A percentile compares a stretch with the other conserved stretches of the same genome.
Evolutionary conservation across 768 basidiomycete species (phyloP).

Genomic region (Collybia mongolica): DNA sequence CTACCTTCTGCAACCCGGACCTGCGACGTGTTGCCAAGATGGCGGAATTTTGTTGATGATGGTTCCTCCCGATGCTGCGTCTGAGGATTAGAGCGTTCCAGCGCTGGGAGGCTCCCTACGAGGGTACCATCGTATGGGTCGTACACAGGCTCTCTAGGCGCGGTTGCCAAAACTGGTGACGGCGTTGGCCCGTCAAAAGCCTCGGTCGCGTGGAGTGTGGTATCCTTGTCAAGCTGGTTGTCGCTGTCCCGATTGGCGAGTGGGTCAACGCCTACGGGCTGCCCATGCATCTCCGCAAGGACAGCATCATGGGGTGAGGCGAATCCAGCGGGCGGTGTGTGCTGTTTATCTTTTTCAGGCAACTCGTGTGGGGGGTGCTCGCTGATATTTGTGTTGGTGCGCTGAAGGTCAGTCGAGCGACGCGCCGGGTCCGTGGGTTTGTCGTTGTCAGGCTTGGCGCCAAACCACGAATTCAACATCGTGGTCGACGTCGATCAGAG

Average conservation of each 20-base stretch:
- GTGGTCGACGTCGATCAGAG: not conserved
- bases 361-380: not conserved
- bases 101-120: conserved; percentile 33
- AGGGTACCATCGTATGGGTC: conserved; percentile 50
- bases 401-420: not conserved
- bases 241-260: conserved; percentile 8
- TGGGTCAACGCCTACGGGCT: conserved; percentile 10
- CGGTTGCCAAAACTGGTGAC: conserved; percentile 1
- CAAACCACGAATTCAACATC: conserved; percentile 2
- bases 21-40: not conserved
- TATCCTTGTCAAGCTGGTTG: conserved; percentile 5
- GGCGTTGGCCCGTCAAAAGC: not conserved
- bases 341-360: not conserved
- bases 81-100: conserved; percentile 8
- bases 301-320: conserved; percentile 64
- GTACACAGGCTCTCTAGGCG: conserved; percentile 19
- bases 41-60: too few species aligned
- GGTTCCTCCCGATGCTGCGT: conserved; percentile 7
- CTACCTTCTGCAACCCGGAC: conserved; percentile 22
- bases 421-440: not conserved
- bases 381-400: not conserved
- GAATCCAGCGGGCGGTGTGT: conserved; percentile 16
- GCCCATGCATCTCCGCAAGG: conserved; percentile 50
- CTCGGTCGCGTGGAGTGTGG: not conserved
- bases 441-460: not conserved